Percentiles rank a stretch among this genome's conserved stretches.
Conservation (phyloP, 2,329 filamentous ascomycete species). For the Colletotrichum higginsianum region DNA sequence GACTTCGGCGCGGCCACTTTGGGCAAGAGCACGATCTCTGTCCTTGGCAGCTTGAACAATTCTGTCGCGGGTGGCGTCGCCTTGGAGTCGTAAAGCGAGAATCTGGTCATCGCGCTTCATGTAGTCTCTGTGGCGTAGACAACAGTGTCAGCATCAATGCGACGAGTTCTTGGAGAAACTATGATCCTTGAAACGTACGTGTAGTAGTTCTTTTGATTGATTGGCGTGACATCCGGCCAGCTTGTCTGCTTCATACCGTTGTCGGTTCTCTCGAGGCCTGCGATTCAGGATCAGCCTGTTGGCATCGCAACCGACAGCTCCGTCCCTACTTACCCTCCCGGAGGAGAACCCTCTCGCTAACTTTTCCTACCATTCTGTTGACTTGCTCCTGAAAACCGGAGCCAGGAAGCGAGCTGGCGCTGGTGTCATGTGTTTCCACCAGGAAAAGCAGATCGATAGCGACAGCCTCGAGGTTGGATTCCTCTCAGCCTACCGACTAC, state of each 20-base stretch:
- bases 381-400: constrained; percentile 27
- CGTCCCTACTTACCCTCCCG: constrained; percentile 67
- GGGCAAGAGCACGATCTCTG: constrained; percentile 86
- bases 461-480: constrained; percentile 32
- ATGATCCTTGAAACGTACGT: constrained; percentile 71
- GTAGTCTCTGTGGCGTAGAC: constrained; percentile 78
- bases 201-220: constrained; percentile 99
- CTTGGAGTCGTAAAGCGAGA: constrained; percentile 88
- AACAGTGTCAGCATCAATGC: constrained; percentile 45
- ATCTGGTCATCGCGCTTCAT: constrained; percentile 98
- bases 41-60: constrained; percentile 91
- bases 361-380: constrained; percentile 72
- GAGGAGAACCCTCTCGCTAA: constrained; percentile 75
- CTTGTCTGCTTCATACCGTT: constrained; percentile 97
- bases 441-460: constrained; percentile 13
- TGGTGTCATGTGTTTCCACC: constrained; percentile 24
- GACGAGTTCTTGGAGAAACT: not conserved
- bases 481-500: constrained; percentile 35
- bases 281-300: constrained; percentile 38
- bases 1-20: constrained; percentile 78
- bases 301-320: constrained; percentile 10
- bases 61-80: constrained; percentile 86
- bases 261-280: constrained; percentile 95
- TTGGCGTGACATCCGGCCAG: constrained; percentile 93
- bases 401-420: constrained; percentile 14